Conservation (phyloP, 2,329 filamentous ascomycete genomes). For the Coniochaeta pulveracea region DNA sequence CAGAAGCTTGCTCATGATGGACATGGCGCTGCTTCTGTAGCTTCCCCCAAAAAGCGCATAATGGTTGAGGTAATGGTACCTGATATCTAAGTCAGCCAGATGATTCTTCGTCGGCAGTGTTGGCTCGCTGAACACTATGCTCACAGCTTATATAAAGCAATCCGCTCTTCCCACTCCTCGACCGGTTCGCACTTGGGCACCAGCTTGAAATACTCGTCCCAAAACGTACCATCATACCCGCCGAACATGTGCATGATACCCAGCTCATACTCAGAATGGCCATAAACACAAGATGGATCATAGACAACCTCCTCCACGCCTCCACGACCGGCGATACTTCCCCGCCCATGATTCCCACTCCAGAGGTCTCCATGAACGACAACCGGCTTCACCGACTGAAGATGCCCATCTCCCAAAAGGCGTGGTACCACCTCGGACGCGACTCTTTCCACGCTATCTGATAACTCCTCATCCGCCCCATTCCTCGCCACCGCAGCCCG, state of each 20-base stretch:
- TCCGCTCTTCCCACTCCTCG: slow-evolving; percentile 75
- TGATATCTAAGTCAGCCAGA: slow-evolving; percentile 1
- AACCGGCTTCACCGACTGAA: slow-evolving; percentile 60
- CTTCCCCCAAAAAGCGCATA: slow-evolving; percentile 73
- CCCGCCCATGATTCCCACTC: slow-evolving; percentile 70
- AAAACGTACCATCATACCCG: slow-evolving; percentile 63
- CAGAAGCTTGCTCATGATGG: slow-evolving; percentile 66
- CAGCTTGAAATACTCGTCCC: slow-evolving; percentile 63
- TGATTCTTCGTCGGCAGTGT: too few relatives aligned
- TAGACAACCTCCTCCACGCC: slow-evolving; percentile 65
- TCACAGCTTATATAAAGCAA: slow-evolving; percentile 72
- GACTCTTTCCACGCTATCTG: slow-evolving; percentile 51
- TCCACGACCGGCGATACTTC: slow-evolving; percentile 41
- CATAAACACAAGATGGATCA: slow-evolving; percentile 73
- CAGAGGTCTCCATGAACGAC: slow-evolving; percentile 89
- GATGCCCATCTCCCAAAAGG: slow-evolving; percentile 56
- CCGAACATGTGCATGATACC: slow-evolving; percentile 98
- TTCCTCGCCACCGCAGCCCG: slow-evolving; percentile 45
- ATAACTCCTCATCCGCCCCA: slow-evolving; percentile 52
- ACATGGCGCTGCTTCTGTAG: slow-evolving; percentile 65
- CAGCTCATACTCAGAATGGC: slow-evolving; percentile 79
- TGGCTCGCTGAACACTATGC: slow-evolving; percentile 29
- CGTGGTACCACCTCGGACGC: slow-evolving; percentile 58
- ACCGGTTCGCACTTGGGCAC: slow-evolving; percentile 71
- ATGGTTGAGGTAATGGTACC: slow-evolving; percentile 48